phyloP scores from a whole-genome alignment of 148 eudicot species.

The Heliosperma pusillum region DNA sequence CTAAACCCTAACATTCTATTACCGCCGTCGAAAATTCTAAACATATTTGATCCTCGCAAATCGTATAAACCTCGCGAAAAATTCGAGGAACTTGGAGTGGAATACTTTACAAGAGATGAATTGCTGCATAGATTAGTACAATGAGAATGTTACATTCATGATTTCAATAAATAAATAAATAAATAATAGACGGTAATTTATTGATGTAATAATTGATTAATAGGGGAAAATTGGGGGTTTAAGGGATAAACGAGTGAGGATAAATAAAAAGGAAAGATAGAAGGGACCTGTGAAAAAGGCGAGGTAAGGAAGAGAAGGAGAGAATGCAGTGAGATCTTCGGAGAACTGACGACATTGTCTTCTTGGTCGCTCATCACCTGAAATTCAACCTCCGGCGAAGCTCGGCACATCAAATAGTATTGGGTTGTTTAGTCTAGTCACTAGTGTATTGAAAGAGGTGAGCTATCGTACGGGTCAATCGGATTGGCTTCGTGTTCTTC shows the following conservation, averaged over 20 bases:
- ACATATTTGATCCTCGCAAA: slow-evolving; percentile 1
- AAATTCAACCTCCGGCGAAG: no score
- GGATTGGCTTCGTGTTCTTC: no score
- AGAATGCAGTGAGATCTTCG: slow-evolving; percentile 4
- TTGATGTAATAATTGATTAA: not conserved
- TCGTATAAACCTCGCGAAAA: not conserved
- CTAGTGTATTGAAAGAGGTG: no score
- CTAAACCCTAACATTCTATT: slow-evolving; percentile 31
- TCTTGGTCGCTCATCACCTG: not conserved
- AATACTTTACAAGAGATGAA: not conserved
- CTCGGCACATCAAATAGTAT: no score
- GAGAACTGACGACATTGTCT: slow-evolving; percentile 10
- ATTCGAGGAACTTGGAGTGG: not conserved
- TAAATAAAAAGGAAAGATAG: not conserved
- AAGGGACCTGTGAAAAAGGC: slow-evolving; percentile 18
- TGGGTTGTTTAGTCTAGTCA: no score
- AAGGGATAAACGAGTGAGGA: not conserved
- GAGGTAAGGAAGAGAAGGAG: slow-evolving; percentile 5
- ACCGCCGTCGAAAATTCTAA: slow-evolving; percentile 5
- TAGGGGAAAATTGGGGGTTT: not conserved
- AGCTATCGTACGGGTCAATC: no score
- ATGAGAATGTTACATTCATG: not conserved
- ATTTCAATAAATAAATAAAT: no score
- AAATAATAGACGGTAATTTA: not conserved
- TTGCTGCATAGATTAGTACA: slow-evolving; percentile 17